Evolutionary conservation across 2,329 filamentous ascomycete genomes (phyloP).

Genomic region (Xenoacremonium recifei): DNA sequence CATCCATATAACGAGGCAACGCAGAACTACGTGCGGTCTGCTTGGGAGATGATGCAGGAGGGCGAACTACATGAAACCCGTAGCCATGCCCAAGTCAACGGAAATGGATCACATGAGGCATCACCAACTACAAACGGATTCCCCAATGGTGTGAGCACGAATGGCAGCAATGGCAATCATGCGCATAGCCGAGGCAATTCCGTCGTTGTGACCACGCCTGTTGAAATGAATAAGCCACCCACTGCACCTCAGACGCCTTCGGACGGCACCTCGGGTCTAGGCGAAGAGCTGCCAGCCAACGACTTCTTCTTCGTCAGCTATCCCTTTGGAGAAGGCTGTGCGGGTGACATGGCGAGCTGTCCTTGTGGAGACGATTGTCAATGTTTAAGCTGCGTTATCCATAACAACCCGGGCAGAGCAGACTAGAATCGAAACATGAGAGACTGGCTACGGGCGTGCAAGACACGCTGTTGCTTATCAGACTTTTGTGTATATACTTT

Average conservation of each 20-base stretch:
- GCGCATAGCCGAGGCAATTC: too few relatives aligned
- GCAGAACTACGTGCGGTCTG: slow-evolving; percentile 50
- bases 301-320: slow-evolving; percentile 62
- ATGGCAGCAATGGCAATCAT: too few relatives aligned
- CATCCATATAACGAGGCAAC: slow-evolving; percentile 68
- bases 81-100: slow-evolving; percentile 22
- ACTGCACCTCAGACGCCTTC: slow-evolving; percentile 45
- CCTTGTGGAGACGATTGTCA: slow-evolving; percentile 60
- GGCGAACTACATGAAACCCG: slow-evolving; percentile 26
- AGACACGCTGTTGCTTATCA: too few relatives aligned
- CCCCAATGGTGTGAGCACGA: too few relatives aligned
- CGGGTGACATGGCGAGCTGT: slow-evolving; percentile 49
- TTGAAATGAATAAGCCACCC: slow-evolving; percentile 35
- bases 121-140: slow-evolving; percentile 16
- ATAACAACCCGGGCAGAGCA: slow-evolving; percentile 36
- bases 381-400: slow-evolving; percentile 57
- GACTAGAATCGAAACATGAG: too few relatives aligned
- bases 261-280: slow-evolving; percentile 41
- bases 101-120: slow-evolving; percentile 20
- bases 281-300: slow-evolving; percentile 50
- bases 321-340: slow-evolving; percentile 46
- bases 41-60: slow-evolving; percentile 41
- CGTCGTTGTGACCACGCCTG: slow-evolving; percentile 9
- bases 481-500: too few relatives aligned
- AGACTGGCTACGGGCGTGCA: too few relatives aligned